Base-by-base conservation (phyloP, 2,329 filamentous ascomycete species). In the Aureobasidium subglaciale region DNA sequence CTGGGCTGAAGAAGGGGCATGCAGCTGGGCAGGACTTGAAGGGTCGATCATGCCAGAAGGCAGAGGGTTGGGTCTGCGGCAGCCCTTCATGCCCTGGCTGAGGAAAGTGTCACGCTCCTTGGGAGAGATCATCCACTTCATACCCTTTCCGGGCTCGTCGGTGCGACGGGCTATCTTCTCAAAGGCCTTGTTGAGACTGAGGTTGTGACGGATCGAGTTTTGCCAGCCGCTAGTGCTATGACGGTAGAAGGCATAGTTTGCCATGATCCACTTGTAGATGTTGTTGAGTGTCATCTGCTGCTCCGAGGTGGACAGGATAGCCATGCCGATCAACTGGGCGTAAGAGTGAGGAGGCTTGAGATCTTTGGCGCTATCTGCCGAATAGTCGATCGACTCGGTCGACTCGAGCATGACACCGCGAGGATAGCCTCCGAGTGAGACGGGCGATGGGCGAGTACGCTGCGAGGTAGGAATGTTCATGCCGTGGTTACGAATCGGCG, bases 311-410 rank as follows among this genome's bases (percentile, higher is more conserved):
- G 87, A 88, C 62, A 96, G 79, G 60, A 99, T 97, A 1, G 93
- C 93, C 72, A 97, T 93, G 0, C 90, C 93, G 61, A 99, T 99
- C 77, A 99, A 84, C 68, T 95, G 90, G 2, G 93, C 91, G 71
- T 99, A 99, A 70, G 92, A 97, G 70, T 88, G 96, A 42, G 91
- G 88, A 1, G 93, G 95, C 70, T 99, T 99, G 66, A 97, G 83
- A 61, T 96, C 90, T 68, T 88, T 88, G 61, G 91, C 89, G 27
- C 85, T 82, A 62, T 97, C 91, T 30, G 85, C 78, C 66, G 89
- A 91, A 60, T 91, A 81, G 70, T 93, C 88, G 53, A 91, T 82
- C 59, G 77, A 75, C 59, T 81, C 78, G 4, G 75, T 75, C 5
- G 73, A 75, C 57, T 80, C 78, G 58, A 80, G 70, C 67, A 78